Percentiles rank a stretch among this genome's conserved stretches.
phyloP scores from a whole-genome alignment of 75 land plant species.

The Cunninghamia lanceolata region DNA sequence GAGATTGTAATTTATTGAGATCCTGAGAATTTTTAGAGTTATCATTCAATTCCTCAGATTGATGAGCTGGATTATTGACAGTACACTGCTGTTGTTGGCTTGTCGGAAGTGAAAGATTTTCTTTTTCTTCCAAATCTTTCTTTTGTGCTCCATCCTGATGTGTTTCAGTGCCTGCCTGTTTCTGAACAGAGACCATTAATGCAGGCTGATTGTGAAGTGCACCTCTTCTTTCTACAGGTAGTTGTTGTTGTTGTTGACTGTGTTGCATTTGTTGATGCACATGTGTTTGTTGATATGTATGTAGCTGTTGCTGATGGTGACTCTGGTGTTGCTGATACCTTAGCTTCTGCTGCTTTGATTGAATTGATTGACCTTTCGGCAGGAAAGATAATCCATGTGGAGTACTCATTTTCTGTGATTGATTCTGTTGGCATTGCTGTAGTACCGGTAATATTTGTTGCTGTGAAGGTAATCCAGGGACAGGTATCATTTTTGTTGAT shows the following conservation, averaged over 20 bases:
- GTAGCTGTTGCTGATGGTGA: slow-evolving; percentile 27
- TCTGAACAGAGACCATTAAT: background rate
- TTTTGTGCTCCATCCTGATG: background rate
- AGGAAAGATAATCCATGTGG: slow-evolving; percentile 22
- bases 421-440: slow-evolving; percentile 28
- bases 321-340: slow-evolving; percentile 38
- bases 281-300: slow-evolving; percentile 36
- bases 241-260: background rate
- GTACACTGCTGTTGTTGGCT: background rate
- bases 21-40: background rate
- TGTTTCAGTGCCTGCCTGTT: background rate
- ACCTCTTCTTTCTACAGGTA: background rate
- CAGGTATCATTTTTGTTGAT: slow-evolving; percentile 41
- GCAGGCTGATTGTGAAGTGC: background rate
- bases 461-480: slow-evolving; percentile 43
- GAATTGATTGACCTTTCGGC: slow-evolving; percentile 19
- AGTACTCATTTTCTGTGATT: slow-evolving; percentile 30
- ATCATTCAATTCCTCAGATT: background rate
- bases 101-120: background rate
- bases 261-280: slow-evolving; percentile 17
- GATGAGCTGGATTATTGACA: background rate
- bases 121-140: background rate
- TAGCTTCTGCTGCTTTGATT: slow-evolving; percentile 40
- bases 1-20: background rate
- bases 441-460: slow-evolving; percentile 32